Base-by-base conservation (phyloP, 2,329 filamentous ascomycete genomes). In the Pseudocercospora cruenta region DNA sequence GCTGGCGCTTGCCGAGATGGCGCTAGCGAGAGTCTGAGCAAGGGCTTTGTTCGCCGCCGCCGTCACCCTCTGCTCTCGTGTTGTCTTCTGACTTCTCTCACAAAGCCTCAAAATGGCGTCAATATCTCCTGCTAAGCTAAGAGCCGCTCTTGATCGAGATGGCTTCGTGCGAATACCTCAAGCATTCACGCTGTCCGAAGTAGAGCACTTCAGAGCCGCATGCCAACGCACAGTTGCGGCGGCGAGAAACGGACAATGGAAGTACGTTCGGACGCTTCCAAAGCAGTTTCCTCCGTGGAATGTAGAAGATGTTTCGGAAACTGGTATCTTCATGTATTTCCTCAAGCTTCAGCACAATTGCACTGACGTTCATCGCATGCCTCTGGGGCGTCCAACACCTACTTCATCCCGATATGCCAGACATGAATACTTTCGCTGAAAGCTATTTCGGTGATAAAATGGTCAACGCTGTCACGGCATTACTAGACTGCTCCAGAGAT, bases 281-380 rank as follows among this genome's bases (percentile, higher is more conserved):
- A 96, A 96, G 79, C 93, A 96, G 79, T 97, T 96, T 80, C 93
- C 93, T 0, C 93, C 93, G 0, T 96, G 93, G 93, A 83, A 82
- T n/a, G 65, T 62, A 9, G 82, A 83, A 58, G 71, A 75, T 16
- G 69, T 69, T 19, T 81, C 84, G 1, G 81, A 83, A 0, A 79
- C 82, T 60, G 92, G 92, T 21, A 96, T 96, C 10, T 78, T 96
- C 93, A 93, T 19, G 93, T 92, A 69, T 90, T 90, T 96, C 2
- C 45, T 54, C 26, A 7, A 8, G 43, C 43, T 36, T 43, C 33
- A 61, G 4, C n/a, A 19, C 19, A 36, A 31, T 24, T 22, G 39
- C 39, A 58, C 55, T 58, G 19, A 58, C 33, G 9, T 39, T 16
- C 16, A 19, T n/a, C 21, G n/a, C 28, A 58, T 58, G 55, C 55